phyloP scores from a whole-genome alignment of 352 stramenopile genomes.

The Phytophthora podocarpi region DNA sequence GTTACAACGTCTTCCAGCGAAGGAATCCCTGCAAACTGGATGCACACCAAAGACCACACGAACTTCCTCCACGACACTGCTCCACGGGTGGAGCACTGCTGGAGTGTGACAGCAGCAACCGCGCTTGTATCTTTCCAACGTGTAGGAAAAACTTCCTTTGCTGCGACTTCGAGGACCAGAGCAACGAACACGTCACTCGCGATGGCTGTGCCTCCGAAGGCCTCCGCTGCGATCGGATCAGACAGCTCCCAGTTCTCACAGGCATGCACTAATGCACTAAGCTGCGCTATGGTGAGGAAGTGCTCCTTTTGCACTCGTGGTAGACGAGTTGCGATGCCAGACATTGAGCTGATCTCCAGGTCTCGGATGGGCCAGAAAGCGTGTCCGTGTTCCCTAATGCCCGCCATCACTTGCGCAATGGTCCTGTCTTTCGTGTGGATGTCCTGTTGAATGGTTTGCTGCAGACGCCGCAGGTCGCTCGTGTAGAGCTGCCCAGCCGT shows the following conservation, averaged over 20 bases:
- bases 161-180: constrained; percentile 38
- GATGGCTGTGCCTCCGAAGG: constrained; percentile 5
- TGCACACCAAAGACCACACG: constrained; percentile 45
- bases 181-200: constrained; percentile 44
- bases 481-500: constrained; percentile 29
- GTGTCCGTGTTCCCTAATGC: constrained; percentile 12
- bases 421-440: constrained; percentile 38
- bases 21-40: constrained; percentile 41
- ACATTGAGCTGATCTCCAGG: neutral
- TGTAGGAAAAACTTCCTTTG: constrained; percentile 36
- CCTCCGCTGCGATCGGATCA: constrained; percentile 10
- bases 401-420: constrained; percentile 31
- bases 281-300: constrained; percentile 34
- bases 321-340: constrained; percentile 8
- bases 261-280: constrained; percentile 16
- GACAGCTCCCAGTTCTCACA: constrained; percentile 22
- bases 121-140: constrained; percentile 41
- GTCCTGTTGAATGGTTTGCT: constrained; percentile 35
- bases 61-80: constrained; percentile 45
- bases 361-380: constrained; percentile 28
- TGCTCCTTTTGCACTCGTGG: constrained; percentile 20
- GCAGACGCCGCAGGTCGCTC: constrained; percentile 23
- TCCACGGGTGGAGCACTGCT: constrained; percentile 13
- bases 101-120: constrained; percentile 42
- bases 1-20: constrained; percentile 30